phyloP scores from a whole-genome alignment of 768 basidiomycete genomes.

The Agrocybe pediades region DNA sequence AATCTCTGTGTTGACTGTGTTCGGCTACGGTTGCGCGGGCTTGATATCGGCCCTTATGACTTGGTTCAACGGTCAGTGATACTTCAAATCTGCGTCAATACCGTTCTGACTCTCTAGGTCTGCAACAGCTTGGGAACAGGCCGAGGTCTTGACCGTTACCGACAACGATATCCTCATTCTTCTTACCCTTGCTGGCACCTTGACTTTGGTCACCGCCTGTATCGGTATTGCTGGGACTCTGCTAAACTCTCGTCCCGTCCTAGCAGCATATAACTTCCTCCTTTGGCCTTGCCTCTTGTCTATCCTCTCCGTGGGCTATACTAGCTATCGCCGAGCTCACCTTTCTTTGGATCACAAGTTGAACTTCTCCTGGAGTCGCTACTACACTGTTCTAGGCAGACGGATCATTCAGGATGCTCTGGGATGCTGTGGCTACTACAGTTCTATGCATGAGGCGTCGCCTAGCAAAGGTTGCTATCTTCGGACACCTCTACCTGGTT shows the following conservation, averaged over 20 bases:
- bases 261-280: conserved; percentile 67
- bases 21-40: conserved; percentile 53
- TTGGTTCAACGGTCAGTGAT: conserved; percentile 55
- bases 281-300: conserved; percentile 66
- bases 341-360: conserved; percentile 69
- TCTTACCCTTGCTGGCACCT: conserved; percentile 57
- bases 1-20: conserved; percentile 53
- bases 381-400: conserved; percentile 55
- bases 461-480: conserved; percentile 62
- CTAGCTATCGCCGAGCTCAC: conserved; percentile 59
- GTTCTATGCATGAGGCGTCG: conserved; percentile 58
- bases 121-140: conserved; percentile 53
- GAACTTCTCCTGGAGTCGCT: conserved; percentile 67
- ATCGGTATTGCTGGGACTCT: conserved; percentile 62
- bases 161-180: conserved; percentile 58
- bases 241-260: conserved; percentile 67
- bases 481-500: conserved; percentile 64
- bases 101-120: background rate
- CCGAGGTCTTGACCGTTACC: conserved; percentile 64
- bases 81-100: background rate
- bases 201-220: conserved; percentile 58
- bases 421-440: conserved; percentile 69
- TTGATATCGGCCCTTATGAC: conserved; percentile 55
- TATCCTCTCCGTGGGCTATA: conserved; percentile 62
- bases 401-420: conserved; percentile 62